phyloP scores from a whole-genome alignment of 1,284 basidiomycete genomes.

The Psilocybe mexicana region DNA sequence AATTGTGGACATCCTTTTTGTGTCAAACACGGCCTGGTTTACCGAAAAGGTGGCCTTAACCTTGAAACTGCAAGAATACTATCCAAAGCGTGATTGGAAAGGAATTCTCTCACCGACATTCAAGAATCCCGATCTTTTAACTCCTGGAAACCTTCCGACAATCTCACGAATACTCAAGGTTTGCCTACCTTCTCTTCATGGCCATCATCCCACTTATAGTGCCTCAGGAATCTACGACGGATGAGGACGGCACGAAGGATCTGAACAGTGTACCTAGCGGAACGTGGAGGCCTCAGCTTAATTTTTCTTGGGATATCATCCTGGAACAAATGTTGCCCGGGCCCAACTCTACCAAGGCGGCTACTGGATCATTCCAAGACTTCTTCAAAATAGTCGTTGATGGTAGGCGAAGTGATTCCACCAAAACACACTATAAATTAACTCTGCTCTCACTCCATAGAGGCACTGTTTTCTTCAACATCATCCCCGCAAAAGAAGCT shows the following conservation, averaged over 20 bases:
- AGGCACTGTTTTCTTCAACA: conserved; percentile 83
- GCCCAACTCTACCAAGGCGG: conserved; percentile 34
- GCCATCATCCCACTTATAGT: not conserved
- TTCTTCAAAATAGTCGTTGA: conserved; percentile 92
- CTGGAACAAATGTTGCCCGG: conserved; percentile 73
- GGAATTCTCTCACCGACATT: conserved; percentile 74
- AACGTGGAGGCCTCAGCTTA: conserved; percentile 88
- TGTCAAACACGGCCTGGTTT: conserved; percentile 66
- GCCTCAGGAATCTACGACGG: conserved; percentile 56
- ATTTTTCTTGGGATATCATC: conserved; percentile 90
- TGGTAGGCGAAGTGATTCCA: conserved; percentile 48
- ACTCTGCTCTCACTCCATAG: conserved; percentile 39
- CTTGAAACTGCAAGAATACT: conserved; percentile 64
- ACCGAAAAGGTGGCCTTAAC: conserved; percentile 88
- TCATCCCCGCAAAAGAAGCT: conserved; percentile 90
- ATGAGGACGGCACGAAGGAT: conserved; percentile 52
- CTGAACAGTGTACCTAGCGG: conserved; percentile 51
- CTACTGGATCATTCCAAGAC: conserved; percentile 79
- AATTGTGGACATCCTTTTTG: conserved; percentile 55
- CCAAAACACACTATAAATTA: not conserved
- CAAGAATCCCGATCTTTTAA: conserved; percentile 70
- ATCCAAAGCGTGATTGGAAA: conserved; percentile 70
- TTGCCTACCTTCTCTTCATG: not conserved
- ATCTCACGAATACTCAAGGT: conserved; percentile 87
- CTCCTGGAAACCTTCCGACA: conserved; percentile 66